Evolutionary conservation across 139 green algal species (phyloP), one percentile per base, ranked within the genome.

Genomic region (Astrephomene gubernaculifera): DNA sequence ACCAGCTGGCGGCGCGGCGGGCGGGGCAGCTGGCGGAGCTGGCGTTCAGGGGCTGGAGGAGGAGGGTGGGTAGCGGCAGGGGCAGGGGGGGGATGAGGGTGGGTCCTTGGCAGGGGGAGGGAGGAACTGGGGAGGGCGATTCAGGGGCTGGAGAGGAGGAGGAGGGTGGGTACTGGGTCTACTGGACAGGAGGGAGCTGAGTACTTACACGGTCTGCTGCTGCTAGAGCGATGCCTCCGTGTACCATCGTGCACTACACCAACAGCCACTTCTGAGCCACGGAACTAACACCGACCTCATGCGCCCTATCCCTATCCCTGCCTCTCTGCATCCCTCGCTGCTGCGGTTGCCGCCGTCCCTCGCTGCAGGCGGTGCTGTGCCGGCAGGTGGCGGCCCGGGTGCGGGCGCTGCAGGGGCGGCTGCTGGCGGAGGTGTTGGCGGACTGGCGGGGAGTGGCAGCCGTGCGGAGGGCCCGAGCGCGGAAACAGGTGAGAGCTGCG

Each of bases 1-100:
- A 92, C 52, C 80, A 85, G 70, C 86, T 94, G 52, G 81, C 80
- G 19, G 44, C 41, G 57, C 80, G 75, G n/a, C 69, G 75, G 12
- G 71, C 87, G 31, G 69, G 68, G 29, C 82, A 90, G 84, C 75
- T 91, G 75, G 54, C 87, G 79, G 49, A 84, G 41, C 21, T 80
- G n/a, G 70, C 68, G 17, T 91, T 91, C 52, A 39, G 73, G 22
- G 70, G 76, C 0, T 91, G 89, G 89, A 38, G 84, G 29, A 43
- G 87, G 33, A 54, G 84, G 70, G 79, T 83, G 71, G 12, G 81
- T 54, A 2, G 49, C 49, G 14, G 49, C 12, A 17, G 12, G 49
- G 49, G 14, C 49, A 25, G 14, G 49, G 14, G 49, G 49, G 14
- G 49, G 49, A 57, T 25, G 49, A 57, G 14, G 12, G 49, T 57